Evolutionary conservation across 805 yeast genomes (phyloP).

Genomic region (Kazachstania viticola): DNA sequence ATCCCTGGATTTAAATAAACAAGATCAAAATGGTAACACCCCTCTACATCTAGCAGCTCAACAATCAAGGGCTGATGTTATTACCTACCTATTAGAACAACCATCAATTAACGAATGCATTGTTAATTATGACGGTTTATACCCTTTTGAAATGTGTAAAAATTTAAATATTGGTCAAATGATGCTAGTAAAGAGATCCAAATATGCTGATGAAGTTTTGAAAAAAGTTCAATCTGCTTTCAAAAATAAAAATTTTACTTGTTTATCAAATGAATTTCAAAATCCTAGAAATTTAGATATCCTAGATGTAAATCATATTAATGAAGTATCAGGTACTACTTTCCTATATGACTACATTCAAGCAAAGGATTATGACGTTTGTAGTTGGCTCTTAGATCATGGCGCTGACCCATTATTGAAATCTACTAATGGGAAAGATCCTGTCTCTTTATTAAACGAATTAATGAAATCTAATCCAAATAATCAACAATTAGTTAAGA

Average conservation of each 20-base stretch:
- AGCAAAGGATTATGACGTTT: slow-evolving; percentile 66
- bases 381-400: slow-evolving; percentile 75
- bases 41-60: slow-evolving; percentile 82
- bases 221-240: slow-evolving; percentile 53
- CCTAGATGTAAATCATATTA: slow-evolving; percentile 83
- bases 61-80: slow-evolving; percentile 64
- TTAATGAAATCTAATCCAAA: background rate
- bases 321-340: slow-evolving; percentile 76
- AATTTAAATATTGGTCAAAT: slow-evolving; percentile 54
- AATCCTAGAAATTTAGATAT: slow-evolving; percentile 70
- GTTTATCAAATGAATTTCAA: slow-evolving; percentile 50
- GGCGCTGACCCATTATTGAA: slow-evolving; percentile 93
- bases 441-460: slow-evolving; percentile 55
- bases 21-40: slow-evolving; percentile 77
- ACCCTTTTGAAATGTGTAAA: slow-evolving; percentile 72
- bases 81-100: slow-evolving; percentile 48
- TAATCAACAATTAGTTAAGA: slow-evolving; percentile 2
- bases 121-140: slow-evolving; percentile 53
- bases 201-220: slow-evolving; percentile 64
- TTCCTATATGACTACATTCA: slow-evolving; percentile 79
- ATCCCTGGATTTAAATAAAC: slow-evolving; percentile 52
- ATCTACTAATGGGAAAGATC: slow-evolving; percentile 68
- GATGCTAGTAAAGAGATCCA: slow-evolving; percentile 66
- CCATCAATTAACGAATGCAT: slow-evolving; percentile 75
- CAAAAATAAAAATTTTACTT: slow-evolving; percentile 49